Conservation (phyloP, 352 stramenopile species). For the Blastocystis sp. region DNA sequence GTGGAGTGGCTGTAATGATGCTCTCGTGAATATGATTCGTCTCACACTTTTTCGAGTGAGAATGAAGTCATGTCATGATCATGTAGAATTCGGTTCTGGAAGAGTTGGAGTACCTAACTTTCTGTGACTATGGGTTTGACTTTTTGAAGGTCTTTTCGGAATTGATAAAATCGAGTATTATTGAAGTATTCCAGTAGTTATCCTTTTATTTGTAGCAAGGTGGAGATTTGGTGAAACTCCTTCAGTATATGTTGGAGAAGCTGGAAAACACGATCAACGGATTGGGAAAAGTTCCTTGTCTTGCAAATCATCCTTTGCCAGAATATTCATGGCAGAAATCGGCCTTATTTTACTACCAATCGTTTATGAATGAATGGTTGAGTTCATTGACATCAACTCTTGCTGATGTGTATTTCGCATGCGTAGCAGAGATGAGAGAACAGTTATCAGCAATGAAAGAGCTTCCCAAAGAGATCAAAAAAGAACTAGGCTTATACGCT, state of each 20-base stretch:
- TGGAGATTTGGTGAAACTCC: neutral
- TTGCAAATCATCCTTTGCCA: neutral
- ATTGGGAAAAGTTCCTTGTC: neutral
- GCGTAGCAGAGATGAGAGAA: neutral
- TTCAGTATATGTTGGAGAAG: neutral
- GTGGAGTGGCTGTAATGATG: neutral
- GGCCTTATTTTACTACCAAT: too few species aligned
- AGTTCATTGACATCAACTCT: neutral
- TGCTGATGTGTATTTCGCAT: neutral
- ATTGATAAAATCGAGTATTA: neutral
- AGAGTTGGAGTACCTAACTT: neutral
- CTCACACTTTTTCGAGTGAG: neutral
- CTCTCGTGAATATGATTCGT: neutral
- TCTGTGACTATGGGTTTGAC: neutral
- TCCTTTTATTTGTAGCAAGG: neutral
- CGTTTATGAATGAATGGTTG: neutral
- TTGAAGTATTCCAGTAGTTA: neutral
- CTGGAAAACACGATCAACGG: neutral
- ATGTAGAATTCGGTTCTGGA: neutral
- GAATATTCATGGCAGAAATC: neutral
- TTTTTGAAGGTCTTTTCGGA: neutral
- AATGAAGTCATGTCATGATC: neutral
- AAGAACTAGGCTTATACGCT: neutral
- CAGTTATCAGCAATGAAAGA: neutral
- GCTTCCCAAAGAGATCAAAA: conserved; percentile 40